phyloP scores from a whole-genome alignment of 225 moss, liverwort and hornwort species.

The Straminergon stramineum region DNA sequence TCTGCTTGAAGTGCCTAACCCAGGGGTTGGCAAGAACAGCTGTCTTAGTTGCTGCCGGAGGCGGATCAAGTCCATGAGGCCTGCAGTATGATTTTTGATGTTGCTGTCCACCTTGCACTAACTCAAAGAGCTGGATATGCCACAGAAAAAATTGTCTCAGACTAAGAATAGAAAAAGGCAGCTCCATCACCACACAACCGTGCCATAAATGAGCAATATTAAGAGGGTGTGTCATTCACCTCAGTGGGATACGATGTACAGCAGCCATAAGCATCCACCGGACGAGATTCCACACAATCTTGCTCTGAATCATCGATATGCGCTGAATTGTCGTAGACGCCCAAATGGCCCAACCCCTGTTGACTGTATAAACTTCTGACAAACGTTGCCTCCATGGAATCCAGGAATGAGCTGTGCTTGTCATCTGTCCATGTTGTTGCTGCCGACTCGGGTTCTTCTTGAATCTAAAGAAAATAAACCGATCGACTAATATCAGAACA shows the following conservation, averaged over 20 bases:
- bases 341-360: slow-evolving; percentile 24
- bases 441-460: slow-evolving; percentile 30
- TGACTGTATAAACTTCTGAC: slow-evolving; percentile 35
- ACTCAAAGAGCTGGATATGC: slow-evolving; percentile 36
- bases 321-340: slow-evolving; percentile 9
- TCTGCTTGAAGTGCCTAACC: slow-evolving; percentile 51
- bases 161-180: background rate
- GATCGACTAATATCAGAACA: slow-evolving; percentile 6
- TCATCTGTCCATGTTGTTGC: slow-evolving; percentile 63
- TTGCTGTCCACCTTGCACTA: slow-evolving; percentile 31
- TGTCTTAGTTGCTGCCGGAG: slow-evolving; percentile 9
- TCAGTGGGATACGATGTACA: slow-evolving; percentile 35
- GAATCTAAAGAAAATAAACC: slow-evolving; percentile 7
- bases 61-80: slow-evolving; percentile 17
- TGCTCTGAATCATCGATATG: slow-evolving; percentile 41
- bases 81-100: slow-evolving; percentile 12
- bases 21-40: slow-evolving; percentile 48
- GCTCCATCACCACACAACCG: background rate
- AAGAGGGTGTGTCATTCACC: background rate
- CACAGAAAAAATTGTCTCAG: background rate
- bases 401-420: slow-evolving; percentile 51
- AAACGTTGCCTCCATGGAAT: slow-evolving; percentile 58
- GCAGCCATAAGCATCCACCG: slow-evolving; percentile 22
- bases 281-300: slow-evolving; percentile 58
- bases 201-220: background rate